Conservation (phyloP, 441 rosid species). For the Syzygium malaccense region DNA sequence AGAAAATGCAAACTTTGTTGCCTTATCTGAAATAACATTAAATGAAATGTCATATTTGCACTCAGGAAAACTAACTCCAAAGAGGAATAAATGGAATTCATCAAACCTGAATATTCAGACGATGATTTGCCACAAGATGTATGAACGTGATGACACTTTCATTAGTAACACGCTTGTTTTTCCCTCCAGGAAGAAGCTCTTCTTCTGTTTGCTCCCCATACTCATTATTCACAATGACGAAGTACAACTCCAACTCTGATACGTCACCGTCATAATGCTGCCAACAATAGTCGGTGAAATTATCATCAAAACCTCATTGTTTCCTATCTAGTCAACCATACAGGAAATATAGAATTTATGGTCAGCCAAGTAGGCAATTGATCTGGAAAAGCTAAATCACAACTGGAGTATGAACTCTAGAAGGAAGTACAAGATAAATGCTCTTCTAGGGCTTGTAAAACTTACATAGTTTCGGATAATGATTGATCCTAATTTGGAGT, state of each 20-base stretch:
- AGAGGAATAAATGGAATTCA: neutral
- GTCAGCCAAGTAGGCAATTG: neutral
- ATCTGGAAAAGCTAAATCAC: neutral
- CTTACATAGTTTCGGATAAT: neutral
- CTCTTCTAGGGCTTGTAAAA: neutral
- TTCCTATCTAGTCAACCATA: neutral
- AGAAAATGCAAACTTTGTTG: constrained; percentile 92
- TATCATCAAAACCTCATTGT: neutral
- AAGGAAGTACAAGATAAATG: neutral
- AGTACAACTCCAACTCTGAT: constrained; percentile 83
- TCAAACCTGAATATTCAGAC: constrained; percentile 80
- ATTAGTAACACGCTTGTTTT: constrained; percentile 71
- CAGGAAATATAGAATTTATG: neutral
- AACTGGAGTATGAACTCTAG: neutral
- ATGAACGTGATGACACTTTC: constrained; percentile 87
- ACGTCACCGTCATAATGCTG: constrained; percentile 88
- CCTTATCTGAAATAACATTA: constrained; percentile 61
- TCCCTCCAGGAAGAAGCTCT: constrained; percentile 88
- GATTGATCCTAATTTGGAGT: neutral
- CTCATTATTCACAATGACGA: constrained; percentile 90
- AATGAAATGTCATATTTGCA: constrained; percentile 1
- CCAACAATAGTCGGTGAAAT: neutral
- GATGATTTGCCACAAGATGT: constrained; percentile 97
- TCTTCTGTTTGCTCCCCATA: constrained; percentile 97
- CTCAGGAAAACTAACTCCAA: neutral